Base-by-base conservation (phyloP, 2,329 filamentous ascomycete genomes). In the Fusarium metavorans region DNA sequence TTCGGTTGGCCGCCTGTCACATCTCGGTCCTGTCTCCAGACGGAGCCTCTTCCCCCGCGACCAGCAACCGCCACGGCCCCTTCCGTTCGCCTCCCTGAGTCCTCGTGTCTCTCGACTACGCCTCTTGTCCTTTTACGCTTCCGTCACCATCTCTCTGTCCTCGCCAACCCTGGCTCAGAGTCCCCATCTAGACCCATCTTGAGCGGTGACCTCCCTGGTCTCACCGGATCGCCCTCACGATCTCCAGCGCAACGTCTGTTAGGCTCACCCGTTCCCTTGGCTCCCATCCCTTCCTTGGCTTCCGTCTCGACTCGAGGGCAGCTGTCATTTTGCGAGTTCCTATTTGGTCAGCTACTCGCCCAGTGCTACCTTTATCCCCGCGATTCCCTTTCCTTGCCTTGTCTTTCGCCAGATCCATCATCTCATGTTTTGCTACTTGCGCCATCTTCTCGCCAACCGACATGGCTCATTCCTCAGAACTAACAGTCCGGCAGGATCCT, bases 401-500 rank as follows among this genome's bases (percentile, higher is more conserved):
- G 41, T 54, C 39, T 68, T 58, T 66, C 30, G 43, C 34, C 50
- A 30, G 61, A 66, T 52, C 25, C 43, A 35, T 60, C 68, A 37
- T 32, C 71, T 67, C 59, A 76, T 78, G 71, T 58, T 68, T 52
- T 65, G 57, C 48, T 50, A 50, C 68, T 48, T 48, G 62, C 76
- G 57, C 41, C 67, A 58, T 69, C 60, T 48, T 32, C 61, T 48
- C 61, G 65, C 62, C 65, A 37, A 58, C 37, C 71, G 69, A 60
- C 70, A 82, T 81, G 80, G 76, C 77, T 64, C 75, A 81, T 59
- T 62, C 58, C 57, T 63, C 77, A 72, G 79, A 78, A 74, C 81
- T 83, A 74, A 83, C 81, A 20, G 63, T 68, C 72, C 78, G 75
- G n/a, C 81, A 83, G 77, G 79, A 76, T 73, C 52, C 71, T 67